Percentiles rank a stretch among this genome's conserved stretches.
phyloP scores from a whole-genome alignment of 1,139 yeast species.

The Pichia sp. region DNA sequence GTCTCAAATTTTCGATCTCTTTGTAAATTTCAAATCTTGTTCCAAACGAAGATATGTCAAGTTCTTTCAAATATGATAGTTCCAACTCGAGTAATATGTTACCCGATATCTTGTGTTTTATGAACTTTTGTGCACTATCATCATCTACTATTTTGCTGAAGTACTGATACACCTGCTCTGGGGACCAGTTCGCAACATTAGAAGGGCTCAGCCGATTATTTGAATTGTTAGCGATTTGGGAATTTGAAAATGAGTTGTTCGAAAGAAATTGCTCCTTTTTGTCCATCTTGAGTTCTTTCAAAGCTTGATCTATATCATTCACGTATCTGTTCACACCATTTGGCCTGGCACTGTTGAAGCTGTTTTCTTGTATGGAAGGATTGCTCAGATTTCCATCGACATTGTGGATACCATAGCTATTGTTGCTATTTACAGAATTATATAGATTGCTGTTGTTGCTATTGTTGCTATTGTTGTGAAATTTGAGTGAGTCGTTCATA shows the following conservation, averaged over 20 bases:
- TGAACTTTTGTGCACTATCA: constrained; percentile 71
- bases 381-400: neutral
- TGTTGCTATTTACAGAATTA: neutral
- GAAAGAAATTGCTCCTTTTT: constrained; percentile 5
- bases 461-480: neutral
- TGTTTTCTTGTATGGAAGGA: neutral
- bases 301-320: constrained; percentile 80
- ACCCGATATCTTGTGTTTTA: constrained; percentile 86
- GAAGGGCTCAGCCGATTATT: constrained; percentile 32
- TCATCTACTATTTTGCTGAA: constrained; percentile 67
- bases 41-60: constrained; percentile 90
- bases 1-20: constrained; percentile 71
- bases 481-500: neutral
- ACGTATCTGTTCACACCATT: constrained; percentile 44
- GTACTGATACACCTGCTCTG: constrained; percentile 77
- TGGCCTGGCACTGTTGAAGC: neutral
- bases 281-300: constrained; percentile 55
- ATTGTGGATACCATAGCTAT: neutral
- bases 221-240: neutral
- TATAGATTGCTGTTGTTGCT: neutral
- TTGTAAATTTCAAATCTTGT: constrained; percentile 88
- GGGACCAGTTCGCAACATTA: constrained; percentile 69
- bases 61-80: constrained; percentile 78
- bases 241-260: neutral
- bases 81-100: constrained; percentile 80